Evolutionary conservation across 1,284 basidiomycete species (phyloP), one percentile per base, ranked within the genome.

Genomic region (Trichosporon sp.): DNA sequence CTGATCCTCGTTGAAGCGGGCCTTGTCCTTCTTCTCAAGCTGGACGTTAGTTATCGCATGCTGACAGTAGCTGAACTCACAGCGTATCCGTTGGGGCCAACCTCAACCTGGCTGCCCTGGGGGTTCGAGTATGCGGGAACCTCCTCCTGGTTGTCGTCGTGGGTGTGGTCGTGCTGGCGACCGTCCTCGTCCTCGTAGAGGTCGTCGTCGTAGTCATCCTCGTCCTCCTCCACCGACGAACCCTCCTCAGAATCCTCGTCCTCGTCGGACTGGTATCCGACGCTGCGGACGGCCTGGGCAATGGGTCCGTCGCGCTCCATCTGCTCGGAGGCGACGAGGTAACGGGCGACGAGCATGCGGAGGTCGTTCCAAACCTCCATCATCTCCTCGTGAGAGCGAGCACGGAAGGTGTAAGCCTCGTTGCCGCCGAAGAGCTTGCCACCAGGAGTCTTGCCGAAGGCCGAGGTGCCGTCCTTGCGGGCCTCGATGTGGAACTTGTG

Each of bases 361-460:
- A 97, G 88, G 84, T 98, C 97, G 84, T 98, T 98, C 96, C 97
- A 99, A 92, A 97, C 98, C 85, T 98, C 96, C 94, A 98, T 96
- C 93, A 98, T 94, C 81, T 98, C 96, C 76, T 98, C 96, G 80
- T 93, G 90, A 76, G 90, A 91, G 74, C 96, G 87, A 61, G 92
- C 89, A 67, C 95, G 89, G 88, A 99, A 98, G 64, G 91, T 94
- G 90, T 93, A 98, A 31, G 93, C 93, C 71, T 86, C 85, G 74
- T 83, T 83, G 70, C 84, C 81, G 72, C 85, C 83, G 72, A 86
- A 83, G 71, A 87, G 79, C 77, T 90, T 88, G 72, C 88, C 85
- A 4, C 90, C 91, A 12, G 87, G 89, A 2, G 93, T 93, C 78
- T 83, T 83, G 74, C 83, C 83, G 74, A 79, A 79, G 73, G 81